Base-by-base conservation (phyloP, 2,329 filamentous ascomycete genomes). In the Lojkania enalia region DNA sequence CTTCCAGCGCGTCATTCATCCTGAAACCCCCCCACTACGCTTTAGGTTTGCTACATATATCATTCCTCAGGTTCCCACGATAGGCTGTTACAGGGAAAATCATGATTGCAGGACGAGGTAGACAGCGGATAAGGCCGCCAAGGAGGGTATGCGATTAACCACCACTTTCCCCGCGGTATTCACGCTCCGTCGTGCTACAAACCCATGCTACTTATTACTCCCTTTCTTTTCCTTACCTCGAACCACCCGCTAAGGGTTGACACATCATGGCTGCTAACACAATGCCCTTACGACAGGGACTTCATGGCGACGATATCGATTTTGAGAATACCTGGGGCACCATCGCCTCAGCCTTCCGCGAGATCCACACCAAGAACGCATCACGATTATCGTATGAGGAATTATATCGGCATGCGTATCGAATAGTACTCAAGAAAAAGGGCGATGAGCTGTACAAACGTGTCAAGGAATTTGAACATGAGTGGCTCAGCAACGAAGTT, bases 291-390 rank as follows among this genome's bases (percentile, higher is more conserved):
- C 27, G 25, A 44, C 60, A 86, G 83, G 80, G 81, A 45, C 67
- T 84, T 16, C 77, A 76, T 46, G 79, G 75, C 49, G 83, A 86
- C 54, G 77, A 79, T 7, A 78, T 87, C 58, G 89, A 95, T 55
- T 96, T 96, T 64, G 88, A 96, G n/a, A 77, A 81, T 2, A 88
- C 85, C 57, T 99, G 94, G 94, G 76, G 77, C 12, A 82, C 84
- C 33, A 81, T 99, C 5, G 78, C 84, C 35, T 80, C 84, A 36
- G 90, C 92, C 3, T 81, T 99, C 40, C 78, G 77, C 44, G 88
- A 96, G 64, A 97, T 99, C 39, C 91, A 97, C 73, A 87, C 84
- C 46, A 91, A 95, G 68, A 94, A 95, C 67, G 90, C 90, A 48
- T 95, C 90, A 7, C 79, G 81, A 13, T 81, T 99, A 2, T 96